Percentiles rank a stretch among this genome's conserved stretches.
These are phyloP conservation scores for Neopestalotiopsis sp. DNA, from an alignment of 2,329 filamentous ascomycete genomes.

Conservation along the genomic window DNA sequence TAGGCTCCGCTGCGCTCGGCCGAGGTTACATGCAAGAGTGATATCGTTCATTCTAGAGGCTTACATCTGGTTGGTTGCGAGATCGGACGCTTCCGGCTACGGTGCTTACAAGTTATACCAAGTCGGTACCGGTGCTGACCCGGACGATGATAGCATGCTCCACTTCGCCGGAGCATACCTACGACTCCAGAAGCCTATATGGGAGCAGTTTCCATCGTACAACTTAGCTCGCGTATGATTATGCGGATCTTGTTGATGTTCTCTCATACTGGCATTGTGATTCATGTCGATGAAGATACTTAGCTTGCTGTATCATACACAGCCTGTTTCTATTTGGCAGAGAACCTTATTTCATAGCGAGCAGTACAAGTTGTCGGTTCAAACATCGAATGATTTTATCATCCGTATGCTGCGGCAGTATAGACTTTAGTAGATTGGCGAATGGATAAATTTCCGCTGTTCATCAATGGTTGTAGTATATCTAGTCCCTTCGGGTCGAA, in stretches of 20 bases:
- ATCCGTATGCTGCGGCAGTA: too few relatives aligned
- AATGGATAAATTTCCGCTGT: too few relatives aligned
- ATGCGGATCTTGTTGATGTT: background rate
- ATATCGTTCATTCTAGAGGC: background rate
- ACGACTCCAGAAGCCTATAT: background rate
- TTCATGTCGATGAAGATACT: background rate
- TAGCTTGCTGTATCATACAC: background rate
- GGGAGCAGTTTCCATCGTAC: background rate
- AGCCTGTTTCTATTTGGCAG: background rate
- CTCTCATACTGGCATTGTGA: background rate
- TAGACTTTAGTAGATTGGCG: too few relatives aligned
- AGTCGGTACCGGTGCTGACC: background rate
- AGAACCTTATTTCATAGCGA: background rate
- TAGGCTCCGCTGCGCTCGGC: background rate
- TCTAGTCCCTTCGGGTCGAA: too few relatives aligned
- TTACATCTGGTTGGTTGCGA: background rate
- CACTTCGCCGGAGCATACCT: background rate
- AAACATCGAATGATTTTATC: too few relatives aligned
- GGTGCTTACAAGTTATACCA: background rate
- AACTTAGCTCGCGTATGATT: background rate
- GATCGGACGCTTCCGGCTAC: background rate
- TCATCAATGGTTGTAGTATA: too few relatives aligned
- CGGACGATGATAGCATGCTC: background rate
- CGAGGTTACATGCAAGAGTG: background rate
- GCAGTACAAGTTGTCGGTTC: too few relatives aligned